phyloP scores from a whole-genome alignment of 352 stramenopile genomes.

The Pythium oligandrum region DNA sequence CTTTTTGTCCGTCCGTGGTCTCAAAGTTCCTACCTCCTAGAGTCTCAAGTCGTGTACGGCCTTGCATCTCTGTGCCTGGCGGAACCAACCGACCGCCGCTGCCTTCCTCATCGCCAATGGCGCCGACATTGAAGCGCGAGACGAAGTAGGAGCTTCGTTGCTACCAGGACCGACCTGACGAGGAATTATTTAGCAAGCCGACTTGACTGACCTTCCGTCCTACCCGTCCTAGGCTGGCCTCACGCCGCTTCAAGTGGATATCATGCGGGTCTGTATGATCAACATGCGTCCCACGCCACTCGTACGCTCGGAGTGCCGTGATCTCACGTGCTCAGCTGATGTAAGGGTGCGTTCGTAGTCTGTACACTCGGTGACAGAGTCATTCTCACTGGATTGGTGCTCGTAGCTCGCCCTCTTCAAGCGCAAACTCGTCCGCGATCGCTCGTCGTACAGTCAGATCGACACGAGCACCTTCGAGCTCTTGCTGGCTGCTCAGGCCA shows the following conservation, averaged over 20 bases:
- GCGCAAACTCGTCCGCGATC: slow-evolving; percentile 23
- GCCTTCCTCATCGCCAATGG: slow-evolving; percentile 25
- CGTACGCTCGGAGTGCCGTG: slow-evolving; percentile 28
- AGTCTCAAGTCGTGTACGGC: slow-evolving; percentile 25
- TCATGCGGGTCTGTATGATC: slow-evolving; percentile 36
- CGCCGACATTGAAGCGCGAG: slow-evolving; percentile 27
- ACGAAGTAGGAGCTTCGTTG: slow-evolving; percentile 9
- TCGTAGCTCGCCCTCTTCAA: slow-evolving; percentile 27
- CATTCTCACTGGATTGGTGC: background rate
- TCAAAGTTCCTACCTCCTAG: slow-evolving; percentile 9
- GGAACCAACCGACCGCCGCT: slow-evolving; percentile 16
- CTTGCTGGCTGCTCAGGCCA: slow-evolving; percentile 24
- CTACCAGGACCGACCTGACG: too few species aligned
- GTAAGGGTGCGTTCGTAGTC: slow-evolving; percentile 11
- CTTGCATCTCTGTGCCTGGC: slow-evolving; percentile 33
- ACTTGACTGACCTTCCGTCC: too few species aligned
- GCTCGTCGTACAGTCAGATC: slow-evolving; percentile 33
- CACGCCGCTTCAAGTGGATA: slow-evolving; percentile 40
- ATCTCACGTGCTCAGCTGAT: slow-evolving; percentile 30
- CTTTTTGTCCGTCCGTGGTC: background rate
- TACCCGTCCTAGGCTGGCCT: slow-evolving; percentile 13
- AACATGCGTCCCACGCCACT: slow-evolving; percentile 39
- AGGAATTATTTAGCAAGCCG: too few species aligned
- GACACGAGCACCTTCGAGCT: slow-evolving; percentile 38
- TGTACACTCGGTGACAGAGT: background rate